These are phyloP conservation scores for Phyllachora maydis DNA, from an alignment of 2,329 filamentous ascomycete species.

Conservation along the genomic window DNA sequence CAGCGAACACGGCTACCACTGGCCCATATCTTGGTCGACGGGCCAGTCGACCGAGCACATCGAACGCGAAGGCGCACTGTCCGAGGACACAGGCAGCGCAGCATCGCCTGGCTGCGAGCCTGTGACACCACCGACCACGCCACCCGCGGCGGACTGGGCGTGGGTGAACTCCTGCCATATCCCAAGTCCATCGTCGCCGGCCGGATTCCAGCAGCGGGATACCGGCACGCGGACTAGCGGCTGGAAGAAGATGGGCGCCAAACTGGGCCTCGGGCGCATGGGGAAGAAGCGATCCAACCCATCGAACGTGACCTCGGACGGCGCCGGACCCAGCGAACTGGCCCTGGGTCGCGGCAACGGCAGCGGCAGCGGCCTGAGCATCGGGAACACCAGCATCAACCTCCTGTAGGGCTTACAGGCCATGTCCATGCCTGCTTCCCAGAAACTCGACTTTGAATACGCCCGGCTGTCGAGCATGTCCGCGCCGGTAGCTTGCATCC, in stretches of 20 bases:
- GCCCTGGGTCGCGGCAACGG: too few species aligned
- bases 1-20: slow-evolving; percentile 15
- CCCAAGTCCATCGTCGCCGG: too few species aligned
- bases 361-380: too few species aligned
- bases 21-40: slow-evolving; percentile 21
- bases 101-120: slow-evolving; percentile 34
- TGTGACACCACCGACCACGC: slow-evolving; percentile 57
- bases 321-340: slow-evolving; percentile 13
- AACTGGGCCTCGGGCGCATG: slow-evolving; percentile 35
- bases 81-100: slow-evolving; percentile 45
- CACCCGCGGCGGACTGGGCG: slow-evolving; percentile 38
- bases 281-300: slow-evolving; percentile 20
- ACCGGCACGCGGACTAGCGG: slow-evolving; percentile 32
- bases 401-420: too few species aligned
- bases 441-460: too few species aligned
- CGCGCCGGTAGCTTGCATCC: too few species aligned
- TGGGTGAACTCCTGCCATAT: slow-evolving; percentile 29
- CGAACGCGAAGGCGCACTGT: slow-evolving; percentile 26
- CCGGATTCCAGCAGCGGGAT: slow-evolving; percentile 30
- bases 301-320: slow-evolving; percentile 14
- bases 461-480: too few species aligned
- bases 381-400: too few species aligned
- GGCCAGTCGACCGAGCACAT: slow-evolving; percentile 23
- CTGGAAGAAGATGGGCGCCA: slow-evolving; percentile 45
- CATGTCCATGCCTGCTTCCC: too few species aligned